A percentile compares a stretch with the other conserved stretches of the same genome.
phyloP scores from a whole-genome alignment of 306 rosid species.

The Begonia peltatifolia region DNA sequence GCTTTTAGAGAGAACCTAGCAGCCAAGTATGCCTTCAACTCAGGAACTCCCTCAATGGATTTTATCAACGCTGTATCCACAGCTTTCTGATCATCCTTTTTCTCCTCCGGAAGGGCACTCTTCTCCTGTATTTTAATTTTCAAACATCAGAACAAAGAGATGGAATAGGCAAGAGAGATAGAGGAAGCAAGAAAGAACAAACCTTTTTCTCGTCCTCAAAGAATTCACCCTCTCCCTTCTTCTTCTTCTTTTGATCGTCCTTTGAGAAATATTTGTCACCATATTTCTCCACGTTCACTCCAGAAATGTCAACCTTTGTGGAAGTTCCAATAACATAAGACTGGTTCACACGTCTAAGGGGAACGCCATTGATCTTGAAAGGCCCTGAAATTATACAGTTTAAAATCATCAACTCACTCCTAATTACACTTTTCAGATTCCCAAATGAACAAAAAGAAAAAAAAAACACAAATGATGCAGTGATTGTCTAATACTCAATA shows the following conservation, averaged over 20 bases:
- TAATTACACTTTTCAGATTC: no score
- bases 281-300: constrained; percentile 28
- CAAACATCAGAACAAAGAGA: neutral
- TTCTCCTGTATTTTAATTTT: constrained; percentile 36
- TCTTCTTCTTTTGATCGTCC: constrained; percentile 39
- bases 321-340: constrained; percentile 58
- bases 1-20: constrained; percentile 65
- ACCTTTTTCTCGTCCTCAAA: constrained; percentile 63
- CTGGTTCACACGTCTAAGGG: constrained; percentile 65
- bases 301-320: constrained; percentile 50
- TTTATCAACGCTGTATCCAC: constrained; percentile 45
- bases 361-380: constrained; percentile 63
- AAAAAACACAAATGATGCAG: no score
- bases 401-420: neutral
- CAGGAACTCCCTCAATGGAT: constrained; percentile 50
- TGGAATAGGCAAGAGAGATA: neutral
- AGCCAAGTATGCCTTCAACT: constrained; percentile 57
- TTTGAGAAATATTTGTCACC: constrained; percentile 53
- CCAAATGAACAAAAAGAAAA: no score
- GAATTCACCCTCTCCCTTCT: constrained; percentile 53
- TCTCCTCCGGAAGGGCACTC: constrained; percentile 49
- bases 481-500: no score
- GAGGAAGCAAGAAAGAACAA: neutral
- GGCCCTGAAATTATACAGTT: constrained; percentile 24
- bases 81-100: constrained; percentile 66